These are phyloP conservation scores for Globomyces pollinis-pini DNA, from an alignment of 192 early-diverging fungal genomes.

Conservation along the genomic window DNA sequence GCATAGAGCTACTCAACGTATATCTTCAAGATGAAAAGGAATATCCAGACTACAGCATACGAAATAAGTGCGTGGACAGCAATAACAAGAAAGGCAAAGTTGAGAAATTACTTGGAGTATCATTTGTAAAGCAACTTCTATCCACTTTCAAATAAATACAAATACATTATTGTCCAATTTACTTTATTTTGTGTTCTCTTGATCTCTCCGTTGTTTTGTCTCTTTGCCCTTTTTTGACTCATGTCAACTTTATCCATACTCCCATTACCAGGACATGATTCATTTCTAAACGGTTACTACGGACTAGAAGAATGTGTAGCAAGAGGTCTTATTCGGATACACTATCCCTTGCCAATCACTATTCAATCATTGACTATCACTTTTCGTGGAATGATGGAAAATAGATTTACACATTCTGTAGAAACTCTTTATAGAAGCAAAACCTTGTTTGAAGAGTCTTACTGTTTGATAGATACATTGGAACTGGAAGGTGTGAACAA, in stretches of 20 bases:
- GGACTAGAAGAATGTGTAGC: conserved; percentile 31
- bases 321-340: conserved; percentile 22
- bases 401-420: neutral
- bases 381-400: neutral
- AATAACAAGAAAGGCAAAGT: too few species aligned
- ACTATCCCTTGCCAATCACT: neutral
- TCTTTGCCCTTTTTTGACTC: too few species aligned
- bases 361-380: neutral
- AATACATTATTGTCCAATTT: too few species aligned
- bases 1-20: too few species aligned
- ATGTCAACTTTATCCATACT: neutral
- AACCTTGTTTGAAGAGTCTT: neutral
- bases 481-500: neutral
- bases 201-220: too few species aligned
- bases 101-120: too few species aligned
- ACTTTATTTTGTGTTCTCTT: too few species aligned
- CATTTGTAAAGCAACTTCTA: too few species aligned
- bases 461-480: neutral
- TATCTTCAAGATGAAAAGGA: too few species aligned
- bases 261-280: conserved; percentile 8
- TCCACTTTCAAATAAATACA: too few species aligned
- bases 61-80: too few species aligned
- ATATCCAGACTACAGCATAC: too few species aligned
- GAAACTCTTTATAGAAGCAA: conserved; percentile 7
- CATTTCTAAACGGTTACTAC: conserved; percentile 33